These are phyloP conservation scores for Saccharomycopsis schoenii DNA, from an alignment of 805 yeast species.

Conservation along the genomic window DNA sequence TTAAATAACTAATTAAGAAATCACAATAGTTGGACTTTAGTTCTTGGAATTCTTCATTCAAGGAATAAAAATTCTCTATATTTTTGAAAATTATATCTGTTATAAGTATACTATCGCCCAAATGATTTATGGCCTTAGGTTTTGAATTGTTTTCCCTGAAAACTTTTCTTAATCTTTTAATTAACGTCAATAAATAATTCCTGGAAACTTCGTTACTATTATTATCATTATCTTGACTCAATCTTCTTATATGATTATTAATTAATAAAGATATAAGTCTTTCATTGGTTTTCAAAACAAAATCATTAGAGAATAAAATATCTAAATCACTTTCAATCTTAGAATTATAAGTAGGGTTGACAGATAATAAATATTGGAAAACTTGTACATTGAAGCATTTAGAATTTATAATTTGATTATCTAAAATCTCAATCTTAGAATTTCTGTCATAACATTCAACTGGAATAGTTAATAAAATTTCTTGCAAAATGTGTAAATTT, in stretches of 20 bases:
- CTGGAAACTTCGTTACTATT: not conserved
- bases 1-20: not conserved
- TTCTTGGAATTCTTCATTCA: not conserved
- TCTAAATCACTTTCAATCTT: conserved; percentile 5
- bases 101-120: not conserved
- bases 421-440: not conserved
- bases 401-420: not conserved
- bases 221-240: not conserved
- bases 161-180: not conserved
- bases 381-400: not conserved
- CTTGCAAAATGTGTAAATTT: not conserved
- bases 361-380: conserved; percentile 1
- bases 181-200: not conserved
- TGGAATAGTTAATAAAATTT: conserved; percentile 2
- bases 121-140: not conserved
- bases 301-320: not conserved
- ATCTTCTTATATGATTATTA: not conserved
- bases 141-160: not conserved
- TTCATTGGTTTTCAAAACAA: not conserved
- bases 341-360: conserved; percentile 5
- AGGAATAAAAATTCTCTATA: not conserved
- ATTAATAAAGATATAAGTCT: not conserved
- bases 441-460: conserved; percentile 6
- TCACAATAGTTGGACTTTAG: not conserved
- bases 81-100: not conserved